Conservation (phyloP, 257 asterid genomes). For the Lycium barbarum region DNA sequence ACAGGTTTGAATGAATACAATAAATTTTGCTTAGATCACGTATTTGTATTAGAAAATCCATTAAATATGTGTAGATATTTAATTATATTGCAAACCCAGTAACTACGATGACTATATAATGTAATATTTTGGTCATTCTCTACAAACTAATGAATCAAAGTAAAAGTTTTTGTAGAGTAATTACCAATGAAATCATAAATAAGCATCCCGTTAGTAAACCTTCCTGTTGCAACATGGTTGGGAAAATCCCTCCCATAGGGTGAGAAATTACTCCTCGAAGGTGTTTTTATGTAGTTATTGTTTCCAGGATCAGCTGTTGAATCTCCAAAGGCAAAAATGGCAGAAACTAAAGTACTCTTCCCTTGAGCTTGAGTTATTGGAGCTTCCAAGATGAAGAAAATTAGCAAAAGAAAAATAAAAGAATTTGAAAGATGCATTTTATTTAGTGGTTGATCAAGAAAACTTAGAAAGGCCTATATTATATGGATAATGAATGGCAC, state of each 20-base stretch:
- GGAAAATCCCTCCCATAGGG: conserved; percentile 80
- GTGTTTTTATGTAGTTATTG: conserved; percentile 61
- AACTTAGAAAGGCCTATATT: background rate
- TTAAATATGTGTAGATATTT: too few relatives aligned
- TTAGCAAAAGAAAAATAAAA: conserved; percentile 16
- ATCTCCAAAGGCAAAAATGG: conserved; percentile 76
- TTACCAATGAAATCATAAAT: conserved; percentile 69
- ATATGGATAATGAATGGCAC: too few relatives aligned
- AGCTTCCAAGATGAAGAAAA: background rate
- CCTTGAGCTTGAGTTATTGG: conserved; percentile 13
- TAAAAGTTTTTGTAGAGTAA: background rate
- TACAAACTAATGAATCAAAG: background rate
- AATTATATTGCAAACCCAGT: too few relatives aligned
- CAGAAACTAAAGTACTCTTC: conserved; percentile 32
- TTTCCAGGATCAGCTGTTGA: conserved; percentile 87
- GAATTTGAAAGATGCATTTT: background rate
- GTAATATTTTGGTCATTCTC: too few relatives aligned
- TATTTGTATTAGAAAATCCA: too few relatives aligned
- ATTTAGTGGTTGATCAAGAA: background rate
- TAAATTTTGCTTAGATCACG: too few relatives aligned
- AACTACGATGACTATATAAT: background rate
- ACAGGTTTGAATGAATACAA: too few relatives aligned
- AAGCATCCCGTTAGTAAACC: conserved; percentile 79
- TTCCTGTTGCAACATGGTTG: conserved; percentile 66
- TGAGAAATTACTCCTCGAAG: conserved; percentile 60